phyloP scores from a whole-genome alignment of 2,329 filamentous ascomycete species.

The Phialophora expanda region DNA sequence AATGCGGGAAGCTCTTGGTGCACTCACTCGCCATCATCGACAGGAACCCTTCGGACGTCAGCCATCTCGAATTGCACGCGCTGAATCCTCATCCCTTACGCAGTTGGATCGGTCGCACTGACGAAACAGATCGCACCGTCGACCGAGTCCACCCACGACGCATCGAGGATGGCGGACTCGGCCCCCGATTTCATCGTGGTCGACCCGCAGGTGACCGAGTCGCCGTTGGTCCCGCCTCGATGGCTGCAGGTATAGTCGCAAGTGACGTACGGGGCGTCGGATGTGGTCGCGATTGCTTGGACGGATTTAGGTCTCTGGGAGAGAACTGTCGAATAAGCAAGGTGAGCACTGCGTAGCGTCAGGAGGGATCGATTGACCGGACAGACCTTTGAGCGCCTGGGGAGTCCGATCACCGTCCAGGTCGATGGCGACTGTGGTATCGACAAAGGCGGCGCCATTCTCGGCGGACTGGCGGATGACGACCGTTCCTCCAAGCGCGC shows the following conservation, averaged over 20 bases:
- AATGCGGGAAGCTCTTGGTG: not conserved
- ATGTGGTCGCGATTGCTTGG: slow-evolving; percentile 12
- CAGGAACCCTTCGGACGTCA: not conserved
- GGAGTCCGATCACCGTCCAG: not conserved
- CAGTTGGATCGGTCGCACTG: slow-evolving; percentile 16
- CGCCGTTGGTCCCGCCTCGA: not conserved
- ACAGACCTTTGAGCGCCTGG: slow-evolving; percentile 12
- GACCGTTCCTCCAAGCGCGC: slow-evolving; percentile 5
- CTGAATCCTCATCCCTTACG: slow-evolving; percentile 1
- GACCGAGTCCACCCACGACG: slow-evolving; percentile 16
- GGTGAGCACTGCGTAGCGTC: not conserved
- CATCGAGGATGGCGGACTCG: slow-evolving; percentile 9
- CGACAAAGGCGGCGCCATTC: not conserved
- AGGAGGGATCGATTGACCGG: too few relatives aligned
- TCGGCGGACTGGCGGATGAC: slow-evolving; percentile 6
- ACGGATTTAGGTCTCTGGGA: slow-evolving; percentile 1
- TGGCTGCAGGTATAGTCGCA: slow-evolving; percentile 10
- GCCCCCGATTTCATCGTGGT: slow-evolving; percentile 12
- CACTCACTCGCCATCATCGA: slow-evolving; percentile 6
- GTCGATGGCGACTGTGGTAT: slow-evolving; percentile 9
- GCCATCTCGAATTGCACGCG: not conserved
- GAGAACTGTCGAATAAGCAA: not conserved
- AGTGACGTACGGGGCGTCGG: slow-evolving; percentile 10
- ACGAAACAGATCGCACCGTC: slow-evolving; percentile 5
- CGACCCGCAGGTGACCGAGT: slow-evolving; percentile 3